Percentiles rank a stretch among this genome's conserved stretches.
Conservation (phyloP, 2,329 filamentous ascomycete species). For the Sordariomycetes sp. region DNA sequence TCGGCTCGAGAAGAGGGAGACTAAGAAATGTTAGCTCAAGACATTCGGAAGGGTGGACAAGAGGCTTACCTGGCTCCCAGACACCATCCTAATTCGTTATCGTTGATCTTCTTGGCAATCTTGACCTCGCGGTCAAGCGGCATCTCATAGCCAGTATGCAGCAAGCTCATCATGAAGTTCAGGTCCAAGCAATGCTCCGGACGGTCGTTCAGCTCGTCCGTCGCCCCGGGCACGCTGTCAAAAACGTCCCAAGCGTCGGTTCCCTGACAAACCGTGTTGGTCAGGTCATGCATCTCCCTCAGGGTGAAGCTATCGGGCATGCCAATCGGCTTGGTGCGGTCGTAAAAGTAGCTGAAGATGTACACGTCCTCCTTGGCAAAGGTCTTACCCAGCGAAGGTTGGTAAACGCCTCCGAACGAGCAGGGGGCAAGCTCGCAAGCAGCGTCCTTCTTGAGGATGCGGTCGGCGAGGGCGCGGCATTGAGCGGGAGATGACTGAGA, state of each 20-base stretch:
- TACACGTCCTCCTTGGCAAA: conserved; percentile 88
- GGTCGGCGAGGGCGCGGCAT: conserved; percentile 84
- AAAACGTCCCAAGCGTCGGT: conserved; percentile 75
- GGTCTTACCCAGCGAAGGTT: conserved; percentile 85
- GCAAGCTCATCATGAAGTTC: conserved; percentile 88
- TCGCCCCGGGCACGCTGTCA: conserved; percentile 61
- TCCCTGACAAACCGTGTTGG: conserved; percentile 76
- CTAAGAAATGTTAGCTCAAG: conserved; percentile 39
- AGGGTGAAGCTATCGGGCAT: conserved; percentile 98
- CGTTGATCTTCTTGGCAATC: conserved; percentile 98
- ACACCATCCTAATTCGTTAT: conserved; percentile 96
- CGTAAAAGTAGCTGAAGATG: conserved; percentile 97
- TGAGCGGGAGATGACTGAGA: conserved; percentile 66
- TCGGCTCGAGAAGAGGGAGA: conserved; percentile 71
- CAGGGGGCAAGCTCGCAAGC: conserved; percentile 81
- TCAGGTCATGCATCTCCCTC: conserved; percentile 78
- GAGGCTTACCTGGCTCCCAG: conserved; percentile 77
- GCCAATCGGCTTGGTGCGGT: conserved; percentile 84
- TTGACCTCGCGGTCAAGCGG: conserved; percentile 91
- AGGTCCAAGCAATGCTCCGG: conserved; percentile 92
- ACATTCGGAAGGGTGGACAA: conserved; percentile 5
- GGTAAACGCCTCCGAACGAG: conserved; percentile 96
- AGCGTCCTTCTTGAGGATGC: conserved; percentile 79
- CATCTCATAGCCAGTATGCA: conserved; percentile 98
- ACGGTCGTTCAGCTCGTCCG: conserved; percentile 70